These are phyloP conservation scores for Plasmodium fragile DNA, from an alignment of 169 alveolate genomes.

Conservation along the genomic window DNA sequence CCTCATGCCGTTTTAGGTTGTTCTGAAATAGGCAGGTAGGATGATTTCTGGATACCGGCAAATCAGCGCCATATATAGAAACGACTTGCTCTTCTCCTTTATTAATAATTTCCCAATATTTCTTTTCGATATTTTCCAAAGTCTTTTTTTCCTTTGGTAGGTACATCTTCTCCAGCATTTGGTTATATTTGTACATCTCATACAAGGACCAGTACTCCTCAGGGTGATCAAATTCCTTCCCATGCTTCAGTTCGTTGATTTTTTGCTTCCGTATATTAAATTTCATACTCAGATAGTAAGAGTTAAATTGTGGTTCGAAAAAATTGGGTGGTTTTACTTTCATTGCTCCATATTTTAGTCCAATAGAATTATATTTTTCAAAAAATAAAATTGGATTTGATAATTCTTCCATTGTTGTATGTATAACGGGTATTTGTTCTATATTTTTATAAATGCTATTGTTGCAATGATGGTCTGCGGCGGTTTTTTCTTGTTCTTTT, in stretches of 20 bases:
- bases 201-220: constrained; percentile 56
- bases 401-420: constrained; percentile 86
- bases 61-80: constrained; percentile 83
- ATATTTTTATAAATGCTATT: constrained; percentile 10
- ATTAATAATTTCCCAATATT: constrained; percentile 80
- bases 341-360: constrained; percentile 87
- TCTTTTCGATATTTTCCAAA: constrained; percentile 74
- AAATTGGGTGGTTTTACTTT: constrained; percentile 88
- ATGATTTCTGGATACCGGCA: constrained; percentile 78
- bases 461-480: background rate
- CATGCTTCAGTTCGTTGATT: constrained; percentile 81
- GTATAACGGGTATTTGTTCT: constrained; percentile 81
- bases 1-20: background rate
- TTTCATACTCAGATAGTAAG: constrained; percentile 78
- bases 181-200: constrained; percentile 40
- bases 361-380: constrained; percentile 78
- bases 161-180: constrained; percentile 26
- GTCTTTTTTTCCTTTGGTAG: background rate
- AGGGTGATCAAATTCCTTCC: constrained; percentile 77
- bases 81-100: constrained; percentile 75
- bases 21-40: constrained; percentile 47
- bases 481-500: background rate
- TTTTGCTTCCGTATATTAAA: constrained; percentile 88
- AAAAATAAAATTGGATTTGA: constrained; percentile 80
- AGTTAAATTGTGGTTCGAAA: constrained; percentile 83